phyloP scores from a whole-genome alignment of 1,284 basidiomycete species.

The Leccinum laetum region DNA sequence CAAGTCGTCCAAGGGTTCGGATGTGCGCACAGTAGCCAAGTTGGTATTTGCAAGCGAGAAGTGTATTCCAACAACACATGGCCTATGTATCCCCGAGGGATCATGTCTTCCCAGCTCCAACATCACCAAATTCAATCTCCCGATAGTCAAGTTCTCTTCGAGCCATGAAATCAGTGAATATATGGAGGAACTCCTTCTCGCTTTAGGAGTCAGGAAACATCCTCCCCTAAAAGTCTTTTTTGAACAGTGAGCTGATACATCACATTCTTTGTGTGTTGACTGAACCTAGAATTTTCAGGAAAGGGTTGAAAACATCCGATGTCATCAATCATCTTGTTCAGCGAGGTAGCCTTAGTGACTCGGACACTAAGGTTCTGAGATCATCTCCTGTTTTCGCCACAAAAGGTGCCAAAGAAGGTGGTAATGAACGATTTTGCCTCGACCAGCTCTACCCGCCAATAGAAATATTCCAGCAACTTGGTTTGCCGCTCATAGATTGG shows the following conservation, averaged over 20 bases:
- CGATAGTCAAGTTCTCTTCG: slow-evolving; percentile 75
- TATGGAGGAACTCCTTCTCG: no score
- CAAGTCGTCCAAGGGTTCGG: slow-evolving; percentile 37
- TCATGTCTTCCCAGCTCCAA: slow-evolving; percentile 87
- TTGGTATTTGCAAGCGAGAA: slow-evolving; percentile 61
- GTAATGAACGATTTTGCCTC: slow-evolving; percentile 33
- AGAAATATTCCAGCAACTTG: slow-evolving; percentile 68
- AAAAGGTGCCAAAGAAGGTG: slow-evolving; percentile 14
- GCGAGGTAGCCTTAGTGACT: slow-evolving; percentile 43
- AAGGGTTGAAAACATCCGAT: slow-evolving; percentile 72
- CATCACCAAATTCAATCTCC: slow-evolving; percentile 53
- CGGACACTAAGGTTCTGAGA: slow-evolving; percentile 38
- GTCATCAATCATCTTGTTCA: slow-evolving; percentile 82
- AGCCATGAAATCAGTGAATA: slow-evolving; percentile 55
- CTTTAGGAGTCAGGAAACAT: no score
- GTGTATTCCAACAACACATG: slow-evolving; percentile 81
- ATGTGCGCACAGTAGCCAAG: slow-evolving; percentile 30
- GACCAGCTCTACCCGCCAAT: slow-evolving; percentile 82
- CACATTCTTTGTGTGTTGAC: not conserved
- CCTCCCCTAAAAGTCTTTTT: no score
- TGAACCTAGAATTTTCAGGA: slow-evolving; percentile 41
- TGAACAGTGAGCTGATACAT: slow-evolving; percentile 43
- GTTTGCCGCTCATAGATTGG: slow-evolving; percentile 83
- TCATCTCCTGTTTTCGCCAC: slow-evolving; percentile 57
- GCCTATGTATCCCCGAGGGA: slow-evolving; percentile 71